These are phyloP conservation scores for Leccinum griseonigrum DNA, from an alignment of 1,284 basidiomycete genomes.

Conservation along the genomic window DNA sequence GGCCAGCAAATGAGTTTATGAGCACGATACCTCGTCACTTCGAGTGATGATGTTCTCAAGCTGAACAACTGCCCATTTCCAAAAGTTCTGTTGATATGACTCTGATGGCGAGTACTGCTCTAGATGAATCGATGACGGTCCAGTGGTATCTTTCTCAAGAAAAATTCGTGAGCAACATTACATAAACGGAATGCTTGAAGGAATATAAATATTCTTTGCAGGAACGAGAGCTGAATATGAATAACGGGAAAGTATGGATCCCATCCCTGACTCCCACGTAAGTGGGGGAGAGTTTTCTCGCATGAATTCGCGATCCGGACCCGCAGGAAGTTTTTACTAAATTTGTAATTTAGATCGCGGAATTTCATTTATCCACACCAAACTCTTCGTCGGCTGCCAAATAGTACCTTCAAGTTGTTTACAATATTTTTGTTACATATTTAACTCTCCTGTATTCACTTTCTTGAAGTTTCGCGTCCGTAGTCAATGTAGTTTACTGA, in stretches of 20 bases:
- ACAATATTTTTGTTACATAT: no score
- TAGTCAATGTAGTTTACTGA: no score
- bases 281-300: no score
- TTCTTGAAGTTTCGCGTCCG: no score
- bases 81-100: slow-evolving; percentile 62
- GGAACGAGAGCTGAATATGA: slow-evolving; percentile 54
- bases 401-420: slow-evolving; percentile 1
- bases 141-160: slow-evolving; percentile 50
- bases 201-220: slow-evolving; percentile 41
- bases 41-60: slow-evolving; percentile 48
- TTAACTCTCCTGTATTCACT: no score
- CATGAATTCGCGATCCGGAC: no score
- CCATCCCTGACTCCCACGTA: no score
- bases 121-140: slow-evolving; percentile 54
- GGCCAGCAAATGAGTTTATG: background rate
- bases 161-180: slow-evolving; percentile 48
- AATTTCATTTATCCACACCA: no score
- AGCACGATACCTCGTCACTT: slow-evolving; percentile 40
- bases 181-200: slow-evolving; percentile 33
- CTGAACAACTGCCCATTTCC: slow-evolving; percentile 63
- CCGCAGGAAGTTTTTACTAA: no score
- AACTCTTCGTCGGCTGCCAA: no score
- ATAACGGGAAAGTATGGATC: slow-evolving; percentile 47
- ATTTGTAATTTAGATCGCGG: no score
- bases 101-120: slow-evolving; percentile 55